These are phyloP conservation scores for Holtermanniella nyarrowii DNA, from an alignment of 768 basidiomycete species.

Conservation along the genomic window DNA sequence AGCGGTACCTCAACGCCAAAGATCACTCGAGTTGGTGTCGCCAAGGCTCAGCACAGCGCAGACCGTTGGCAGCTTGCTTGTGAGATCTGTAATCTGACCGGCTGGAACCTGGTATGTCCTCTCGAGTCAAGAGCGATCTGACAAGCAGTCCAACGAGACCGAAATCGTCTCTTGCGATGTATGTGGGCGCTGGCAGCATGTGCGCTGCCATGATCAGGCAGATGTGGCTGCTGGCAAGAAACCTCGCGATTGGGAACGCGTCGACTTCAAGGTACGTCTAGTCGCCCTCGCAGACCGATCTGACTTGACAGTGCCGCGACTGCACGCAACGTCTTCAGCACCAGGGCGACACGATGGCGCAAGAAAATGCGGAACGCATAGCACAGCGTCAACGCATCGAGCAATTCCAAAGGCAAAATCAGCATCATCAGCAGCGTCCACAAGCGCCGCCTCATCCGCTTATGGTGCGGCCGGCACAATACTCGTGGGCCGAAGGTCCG, in stretches of 20 bases:
- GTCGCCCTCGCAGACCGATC: no score
- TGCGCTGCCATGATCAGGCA: slow-evolving; percentile 64
- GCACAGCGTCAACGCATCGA: no score
- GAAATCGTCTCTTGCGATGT: slow-evolving; percentile 71
- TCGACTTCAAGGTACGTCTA: slow-evolving; percentile 52
- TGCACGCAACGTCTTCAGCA: no score
- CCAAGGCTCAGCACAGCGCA: slow-evolving; percentile 1
- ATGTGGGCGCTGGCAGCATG: slow-evolving; percentile 85
- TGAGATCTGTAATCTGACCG: slow-evolving; percentile 66
- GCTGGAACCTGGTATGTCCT: slow-evolving; percentile 58
- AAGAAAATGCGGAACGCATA: no score
- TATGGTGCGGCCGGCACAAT: no score
- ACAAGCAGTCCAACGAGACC: slow-evolving; percentile 60
- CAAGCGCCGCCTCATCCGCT: no score
- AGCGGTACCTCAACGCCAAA: slow-evolving; percentile 4
- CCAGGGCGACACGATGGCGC: no score
- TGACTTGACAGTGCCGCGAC: no score
- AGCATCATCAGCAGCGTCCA: no score
- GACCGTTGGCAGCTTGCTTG: slow-evolving; percentile 82
- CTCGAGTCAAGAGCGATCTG: neutral
- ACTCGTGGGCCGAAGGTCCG: no score
- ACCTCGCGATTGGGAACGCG: slow-evolving; percentile 71
- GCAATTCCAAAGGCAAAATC: no score
- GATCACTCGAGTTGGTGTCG: neutral
- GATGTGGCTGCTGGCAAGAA: slow-evolving; percentile 57